These are phyloP conservation scores for Salix purpurea DNA, from an alignment of 345 rosid species.

Conservation along the genomic window DNA sequence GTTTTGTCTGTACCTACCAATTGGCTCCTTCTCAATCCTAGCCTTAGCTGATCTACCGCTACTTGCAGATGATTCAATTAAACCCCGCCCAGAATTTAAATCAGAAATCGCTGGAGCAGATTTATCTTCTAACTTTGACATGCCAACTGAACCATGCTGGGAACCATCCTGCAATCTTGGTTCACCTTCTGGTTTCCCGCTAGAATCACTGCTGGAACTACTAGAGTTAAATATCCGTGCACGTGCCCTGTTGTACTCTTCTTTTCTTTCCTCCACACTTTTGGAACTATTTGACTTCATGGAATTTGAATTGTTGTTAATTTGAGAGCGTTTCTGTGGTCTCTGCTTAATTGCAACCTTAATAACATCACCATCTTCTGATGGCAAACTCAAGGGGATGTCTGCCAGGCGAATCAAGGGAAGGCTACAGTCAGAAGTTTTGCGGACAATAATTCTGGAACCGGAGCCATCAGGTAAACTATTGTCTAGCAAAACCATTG, in stretches of 20 bases:
- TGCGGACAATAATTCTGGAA: constrained; percentile 62
- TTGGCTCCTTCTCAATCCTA: constrained; percentile 62
- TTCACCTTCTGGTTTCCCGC: constrained; percentile 44
- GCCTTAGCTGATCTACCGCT: constrained; percentile 47
- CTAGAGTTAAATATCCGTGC: constrained; percentile 66
- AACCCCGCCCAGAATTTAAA: constrained; percentile 38
- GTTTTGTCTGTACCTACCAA: constrained; percentile 47
- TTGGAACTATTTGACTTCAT: constrained; percentile 44
- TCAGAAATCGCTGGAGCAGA: constrained; percentile 35
- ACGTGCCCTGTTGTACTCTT: constrained; percentile 75
- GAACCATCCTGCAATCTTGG: constrained; percentile 39
- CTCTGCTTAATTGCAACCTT: constrained; percentile 80
- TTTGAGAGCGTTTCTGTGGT: constrained; percentile 49
- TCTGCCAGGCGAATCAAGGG: constrained; percentile 65
- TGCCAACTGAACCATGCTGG: constrained; percentile 31
- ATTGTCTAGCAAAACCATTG: constrained; percentile 74
- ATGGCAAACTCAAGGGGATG: constrained; percentile 63
- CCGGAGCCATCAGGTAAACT: constrained; percentile 60
- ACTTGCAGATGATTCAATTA: constrained; percentile 49
- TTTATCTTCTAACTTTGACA: constrained; percentile 49
- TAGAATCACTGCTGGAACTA: constrained; percentile 30
- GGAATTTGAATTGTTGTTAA: constrained; percentile 31
- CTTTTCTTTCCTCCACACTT: constrained; percentile 84
- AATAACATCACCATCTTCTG: constrained; percentile 43
- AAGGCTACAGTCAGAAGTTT: constrained; percentile 57